Base-by-base conservation (phyloP, 169 alveolate genomes). In the Cryptosporidium viatorum region DNA sequence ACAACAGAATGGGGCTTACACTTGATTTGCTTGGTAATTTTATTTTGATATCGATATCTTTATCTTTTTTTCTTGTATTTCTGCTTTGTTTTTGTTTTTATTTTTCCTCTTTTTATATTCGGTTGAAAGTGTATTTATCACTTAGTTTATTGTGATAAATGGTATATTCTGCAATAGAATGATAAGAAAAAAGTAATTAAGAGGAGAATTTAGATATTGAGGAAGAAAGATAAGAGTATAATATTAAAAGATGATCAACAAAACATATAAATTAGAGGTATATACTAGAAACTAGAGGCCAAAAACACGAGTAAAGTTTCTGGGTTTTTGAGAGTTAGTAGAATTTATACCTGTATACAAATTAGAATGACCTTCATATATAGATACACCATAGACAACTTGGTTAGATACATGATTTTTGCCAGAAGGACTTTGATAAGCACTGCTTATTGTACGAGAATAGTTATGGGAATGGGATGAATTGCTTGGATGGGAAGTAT, bases 1-100 rank as follows among this genome's bases (percentile, higher is more conserved):
- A 80, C 89, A 80, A 80, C 89, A 80, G 89, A 80, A 80, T 80
- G 89, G 89, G 89, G 89, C 89, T 80, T 80, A 80, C 75, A 80
- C 89, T 80, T 80, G 89, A 26, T 3, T 62, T 80, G 89, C 89
- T 65, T 80, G 89, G 89, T 62, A 35, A 23, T 52, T 39, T 43
- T 70, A 23, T 43, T 70, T 70, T 70, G n/a, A 16, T 70, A 21
- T 45, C 51, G 10, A 7, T 33, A 33, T 12, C 10, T 39, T 45
- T 41, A 9, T 41, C n/a, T 43, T 21, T 6, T 45, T 52, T 9
- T n/a, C 16, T 23, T 16, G 4, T 21, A 23, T n/a, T 39, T 10
- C 29, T 35, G 8, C 33, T 39, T 26, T 10, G 3, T 8, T n/a
- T 14, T 23, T 52, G 1, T 55, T 21, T 1, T 23, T 23, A 2